phyloP scores from a whole-genome alignment of 768 basidiomycete genomes.

The Termitomyces heimii region DNA sequence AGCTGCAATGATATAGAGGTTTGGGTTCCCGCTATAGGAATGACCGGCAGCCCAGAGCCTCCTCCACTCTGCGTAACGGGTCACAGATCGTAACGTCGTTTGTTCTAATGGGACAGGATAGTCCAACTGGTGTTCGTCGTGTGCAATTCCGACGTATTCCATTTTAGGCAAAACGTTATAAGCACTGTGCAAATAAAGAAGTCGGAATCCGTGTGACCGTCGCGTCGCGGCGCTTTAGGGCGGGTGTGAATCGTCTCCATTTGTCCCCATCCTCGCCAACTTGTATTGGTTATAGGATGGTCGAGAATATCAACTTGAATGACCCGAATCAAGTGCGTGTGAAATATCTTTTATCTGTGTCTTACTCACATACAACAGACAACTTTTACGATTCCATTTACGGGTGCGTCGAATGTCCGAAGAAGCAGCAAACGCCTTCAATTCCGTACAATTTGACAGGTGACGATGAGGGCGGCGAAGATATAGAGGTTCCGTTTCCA shows the following conservation, averaged over 20 bases:
- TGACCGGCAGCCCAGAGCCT: too few species aligned
- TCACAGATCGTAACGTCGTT: too few species aligned
- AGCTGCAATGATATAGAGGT: too few species aligned
- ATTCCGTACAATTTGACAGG: not conserved
- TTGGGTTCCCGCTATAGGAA: too few species aligned
- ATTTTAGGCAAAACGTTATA: too few species aligned
- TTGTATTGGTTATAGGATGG: not conserved
- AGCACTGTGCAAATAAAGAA: not conserved
- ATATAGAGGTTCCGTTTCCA: not conserved
- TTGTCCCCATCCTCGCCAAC: not conserved
- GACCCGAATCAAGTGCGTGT: conserved; percentile 5
- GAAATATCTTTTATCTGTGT: not conserved
- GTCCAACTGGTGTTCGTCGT: too few species aligned
- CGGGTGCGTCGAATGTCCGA: conserved; percentile 1
- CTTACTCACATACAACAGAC: conserved; percentile 6
- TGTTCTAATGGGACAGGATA: too few species aligned
- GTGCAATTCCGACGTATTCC: too few species aligned
- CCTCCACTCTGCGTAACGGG: too few species aligned
- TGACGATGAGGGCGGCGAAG: conserved; percentile 3
- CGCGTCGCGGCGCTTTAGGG: not conserved
- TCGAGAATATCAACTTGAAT: not conserved
- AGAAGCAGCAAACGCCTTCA: not conserved
- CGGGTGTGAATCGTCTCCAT: not conserved
- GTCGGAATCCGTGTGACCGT: not conserved
- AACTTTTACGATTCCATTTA: conserved; percentile 15